A percentile compares a stretch with the other conserved stretches of the same genome.
phyloP scores from a whole-genome alignment of 2,329 filamentous ascomycete species.

The Cladophialophora carrionii region DNA sequence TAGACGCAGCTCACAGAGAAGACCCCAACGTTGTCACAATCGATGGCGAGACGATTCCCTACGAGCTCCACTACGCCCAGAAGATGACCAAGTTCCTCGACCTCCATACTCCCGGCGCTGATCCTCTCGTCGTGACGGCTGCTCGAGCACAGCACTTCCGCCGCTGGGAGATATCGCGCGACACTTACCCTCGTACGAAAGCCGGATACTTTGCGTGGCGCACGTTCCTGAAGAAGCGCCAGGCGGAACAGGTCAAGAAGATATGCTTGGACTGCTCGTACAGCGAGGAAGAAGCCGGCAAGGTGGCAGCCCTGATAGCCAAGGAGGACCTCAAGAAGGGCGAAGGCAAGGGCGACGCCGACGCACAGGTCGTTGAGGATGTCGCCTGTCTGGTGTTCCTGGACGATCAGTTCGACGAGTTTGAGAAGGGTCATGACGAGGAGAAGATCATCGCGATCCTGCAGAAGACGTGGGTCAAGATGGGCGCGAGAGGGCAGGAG shows the following conservation, averaged over 20 bases:
- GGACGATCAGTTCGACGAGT: conserved; percentile 82
- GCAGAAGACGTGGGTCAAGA: conserved; percentile 38
- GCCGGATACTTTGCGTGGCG: conserved; percentile 81
- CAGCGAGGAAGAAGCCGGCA: conserved; percentile 57
- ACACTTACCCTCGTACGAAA: conserved; percentile 72
- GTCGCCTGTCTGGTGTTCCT: conserved; percentile 85
- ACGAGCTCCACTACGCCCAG: conserved; percentile 80
- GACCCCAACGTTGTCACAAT: conserved; percentile 64
- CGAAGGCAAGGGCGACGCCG: conserved; percentile 55
- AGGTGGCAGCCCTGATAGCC: conserved; percentile 72
- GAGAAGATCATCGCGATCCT: conserved; percentile 57
- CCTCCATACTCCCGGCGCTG: conserved; percentile 63
- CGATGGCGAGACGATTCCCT: conserved; percentile 59
- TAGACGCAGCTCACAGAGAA: conserved; percentile 72
- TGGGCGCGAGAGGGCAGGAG: conserved; percentile 35
- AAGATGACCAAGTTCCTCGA: conserved; percentile 77
- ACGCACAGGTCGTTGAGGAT: conserved; percentile 79
- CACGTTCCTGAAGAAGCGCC: conserved; percentile 70
- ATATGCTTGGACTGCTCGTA: conserved; percentile 60
- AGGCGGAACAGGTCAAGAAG: conserved; percentile 62
- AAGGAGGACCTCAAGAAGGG: conserved; percentile 71
- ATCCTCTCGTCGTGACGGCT: conserved; percentile 70
- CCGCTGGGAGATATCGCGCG: conserved; percentile 80
- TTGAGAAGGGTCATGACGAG: conserved; percentile 69
- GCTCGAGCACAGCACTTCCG: conserved; percentile 84